A percentile compares a stretch with the other conserved stretches of the same genome.
These are phyloP conservation scores for Neonectria faginata DNA, from an alignment of 2,329 filamentous ascomycete genomes.

Conservation along the genomic window DNA sequence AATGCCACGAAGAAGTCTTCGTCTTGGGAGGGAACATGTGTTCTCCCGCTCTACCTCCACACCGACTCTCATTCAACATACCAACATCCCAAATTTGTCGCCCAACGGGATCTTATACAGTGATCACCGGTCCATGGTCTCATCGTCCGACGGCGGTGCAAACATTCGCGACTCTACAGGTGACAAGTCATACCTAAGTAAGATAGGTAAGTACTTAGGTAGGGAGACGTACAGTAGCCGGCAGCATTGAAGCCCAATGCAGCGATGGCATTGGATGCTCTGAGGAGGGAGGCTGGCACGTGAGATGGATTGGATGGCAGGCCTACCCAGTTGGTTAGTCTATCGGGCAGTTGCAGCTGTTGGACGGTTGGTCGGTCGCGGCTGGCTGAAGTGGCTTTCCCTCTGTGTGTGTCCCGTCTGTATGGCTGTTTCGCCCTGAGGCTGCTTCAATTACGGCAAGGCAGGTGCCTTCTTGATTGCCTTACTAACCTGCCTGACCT, in stretches of 20 bases:
- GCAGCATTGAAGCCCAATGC: not conserved
- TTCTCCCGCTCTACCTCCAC: not conserved
- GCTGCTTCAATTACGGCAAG: not conserved
- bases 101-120: not conserved
- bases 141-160: not conserved
- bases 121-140: not conserved
- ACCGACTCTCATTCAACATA: not conserved
- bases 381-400: slow-evolving; percentile 3
- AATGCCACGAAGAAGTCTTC: not conserved
- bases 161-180: not conserved
- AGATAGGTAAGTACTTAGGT: not conserved
- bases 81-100: not conserved
- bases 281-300: not conserved
- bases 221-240: not conserved
- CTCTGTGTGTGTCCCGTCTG: too few species aligned
- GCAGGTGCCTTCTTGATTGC: not conserved
- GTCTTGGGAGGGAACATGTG: not conserved
- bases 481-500: slow-evolving; percentile 4
- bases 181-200: not conserved
- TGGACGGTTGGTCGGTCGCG: not conserved
- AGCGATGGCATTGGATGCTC: slow-evolving; percentile 1
- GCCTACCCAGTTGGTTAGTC: too few species aligned
- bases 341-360: not conserved
- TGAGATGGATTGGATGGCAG: not conserved
- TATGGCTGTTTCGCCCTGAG: slow-evolving; percentile 6